Evolutionary conservation across 2,329 filamentous ascomycete genomes (phyloP).

Genomic region (Trichoderma afroharzianum): DNA sequence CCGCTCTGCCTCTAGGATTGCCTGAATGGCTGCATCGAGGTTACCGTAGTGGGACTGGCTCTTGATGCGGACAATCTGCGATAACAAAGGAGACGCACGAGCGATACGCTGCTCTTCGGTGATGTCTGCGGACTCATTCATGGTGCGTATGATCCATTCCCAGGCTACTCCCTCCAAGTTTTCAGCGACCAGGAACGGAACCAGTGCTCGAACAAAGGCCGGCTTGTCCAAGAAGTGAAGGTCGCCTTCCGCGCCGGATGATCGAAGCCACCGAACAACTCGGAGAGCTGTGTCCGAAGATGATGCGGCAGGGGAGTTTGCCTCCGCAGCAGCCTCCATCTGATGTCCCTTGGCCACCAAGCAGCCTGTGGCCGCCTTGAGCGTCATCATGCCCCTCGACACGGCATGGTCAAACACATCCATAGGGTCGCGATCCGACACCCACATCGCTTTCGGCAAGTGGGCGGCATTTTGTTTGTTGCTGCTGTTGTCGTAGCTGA

Average conservation of each 20-base stretch:
- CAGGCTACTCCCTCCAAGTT: conserved; percentile 49
- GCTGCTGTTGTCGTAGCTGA: conserved; percentile 37
- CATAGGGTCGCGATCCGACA: conserved; percentile 43
- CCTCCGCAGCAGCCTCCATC: conserved; percentile 28
- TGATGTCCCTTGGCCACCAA: conserved; percentile 46
- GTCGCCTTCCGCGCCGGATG: conserved; percentile 45
- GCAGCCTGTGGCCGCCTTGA: conserved; percentile 51
- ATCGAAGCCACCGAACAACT: conserved; percentile 52
- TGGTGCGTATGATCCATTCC: conserved; percentile 48
- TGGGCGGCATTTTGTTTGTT: conserved; percentile 24
- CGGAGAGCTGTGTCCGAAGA: conserved; percentile 44
- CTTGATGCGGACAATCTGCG: conserved; percentile 42
- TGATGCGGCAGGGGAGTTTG: conserved; percentile 32
- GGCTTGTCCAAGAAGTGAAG: conserved; percentile 43
- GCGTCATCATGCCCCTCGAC: conserved; percentile 54
- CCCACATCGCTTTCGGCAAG: conserved; percentile 17
- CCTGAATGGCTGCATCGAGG: conserved; percentile 48
- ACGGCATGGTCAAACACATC: conserved; percentile 56
- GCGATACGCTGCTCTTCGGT: conserved; percentile 24
- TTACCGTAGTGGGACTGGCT: conserved; percentile 38
- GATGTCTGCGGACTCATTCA: conserved; percentile 27
- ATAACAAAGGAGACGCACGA: conserved; percentile 34
- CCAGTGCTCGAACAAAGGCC: conserved; percentile 38
- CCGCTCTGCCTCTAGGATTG: conserved; percentile 45
- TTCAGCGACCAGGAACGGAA: conserved; percentile 52